These are phyloP conservation scores for Purpureocillium lavendulum DNA, from an alignment of 2,329 filamentous ascomycete species.

Conservation along the genomic window DNA sequence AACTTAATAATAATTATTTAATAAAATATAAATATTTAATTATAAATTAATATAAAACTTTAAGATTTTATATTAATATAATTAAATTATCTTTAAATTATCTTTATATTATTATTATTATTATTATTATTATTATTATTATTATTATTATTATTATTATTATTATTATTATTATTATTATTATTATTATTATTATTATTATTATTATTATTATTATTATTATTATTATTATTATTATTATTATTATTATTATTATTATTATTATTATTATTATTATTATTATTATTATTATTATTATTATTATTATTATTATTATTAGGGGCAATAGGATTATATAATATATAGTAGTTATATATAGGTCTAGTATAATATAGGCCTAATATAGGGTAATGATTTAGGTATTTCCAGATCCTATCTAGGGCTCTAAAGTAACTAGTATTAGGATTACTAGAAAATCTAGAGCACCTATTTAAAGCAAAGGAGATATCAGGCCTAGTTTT, in stretches of 20 bases:
- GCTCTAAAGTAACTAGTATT: no score
- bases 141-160: no score
- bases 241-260: neutral
- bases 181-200: constrained; percentile 2
- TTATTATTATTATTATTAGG: constrained; percentile 1
- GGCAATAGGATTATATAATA: no score
- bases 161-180: neutral
- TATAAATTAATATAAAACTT: no score
- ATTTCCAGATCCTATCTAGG: no score
- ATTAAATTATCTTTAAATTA: constrained; percentile 3
- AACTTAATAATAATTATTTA: no score
- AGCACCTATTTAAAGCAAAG: no score
- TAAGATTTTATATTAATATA: neutral
- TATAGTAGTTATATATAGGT: neutral
- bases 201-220: constrained; percentile 3
- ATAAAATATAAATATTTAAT: no score
- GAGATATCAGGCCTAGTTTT: no score
- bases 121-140: constrained; percentile 1
- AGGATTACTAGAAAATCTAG: no score
- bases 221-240: constrained; percentile 2
- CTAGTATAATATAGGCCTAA: no score
- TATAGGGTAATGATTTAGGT: no score
- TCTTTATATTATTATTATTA: constrained; percentile 1
- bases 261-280: neutral
- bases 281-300: neutral